A percentile compares a stretch with the other conserved stretches of the same genome.
Conservation (phyloP, 192 early-diverging fungal species). For the Coemansia sp. region DNA sequence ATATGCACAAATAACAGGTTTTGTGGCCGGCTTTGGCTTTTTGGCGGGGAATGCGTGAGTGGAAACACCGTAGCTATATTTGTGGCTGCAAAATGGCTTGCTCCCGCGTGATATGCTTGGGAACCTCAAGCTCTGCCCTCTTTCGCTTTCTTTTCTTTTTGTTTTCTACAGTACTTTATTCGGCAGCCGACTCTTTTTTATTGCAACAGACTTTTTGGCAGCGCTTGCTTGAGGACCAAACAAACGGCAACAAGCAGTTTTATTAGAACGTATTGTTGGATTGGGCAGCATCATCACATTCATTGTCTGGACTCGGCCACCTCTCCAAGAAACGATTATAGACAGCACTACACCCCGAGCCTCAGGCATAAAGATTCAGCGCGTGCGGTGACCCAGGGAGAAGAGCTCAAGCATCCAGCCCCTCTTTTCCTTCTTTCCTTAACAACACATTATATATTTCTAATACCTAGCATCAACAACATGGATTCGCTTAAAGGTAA, state of each 20-base stretch:
- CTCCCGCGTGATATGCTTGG: neutral
- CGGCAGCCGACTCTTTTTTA: neutral
- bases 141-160: neutral
- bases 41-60: too few relatives aligned
- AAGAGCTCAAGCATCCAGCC: neutral
- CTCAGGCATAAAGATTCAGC: neutral
- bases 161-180: neutral
- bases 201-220: neutral
- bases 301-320: neutral
- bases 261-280: too few relatives aligned
- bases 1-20: too few relatives aligned
- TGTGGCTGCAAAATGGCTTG: too few relatives aligned
- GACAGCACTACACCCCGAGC: neutral
- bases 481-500: slow-evolving; percentile 12
- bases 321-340: slow-evolving; percentile 1
- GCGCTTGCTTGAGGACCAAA: too few relatives aligned
- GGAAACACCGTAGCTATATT: too few relatives aligned
- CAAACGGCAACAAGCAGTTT: too few relatives aligned
- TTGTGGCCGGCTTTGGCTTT: too few relatives aligned
- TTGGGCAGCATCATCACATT: too few relatives aligned
- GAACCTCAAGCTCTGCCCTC: neutral
- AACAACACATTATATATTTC: neutral
- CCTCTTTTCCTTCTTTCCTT: neutral
- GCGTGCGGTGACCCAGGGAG: neutral
- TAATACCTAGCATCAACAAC: neutral